A percentile compares a stretch with the other conserved stretches of the same genome.
These are phyloP conservation scores for Penicillium alfredii DNA, from an alignment of 495 filamentous ascomycete genomes.

Conservation along the genomic window DNA sequence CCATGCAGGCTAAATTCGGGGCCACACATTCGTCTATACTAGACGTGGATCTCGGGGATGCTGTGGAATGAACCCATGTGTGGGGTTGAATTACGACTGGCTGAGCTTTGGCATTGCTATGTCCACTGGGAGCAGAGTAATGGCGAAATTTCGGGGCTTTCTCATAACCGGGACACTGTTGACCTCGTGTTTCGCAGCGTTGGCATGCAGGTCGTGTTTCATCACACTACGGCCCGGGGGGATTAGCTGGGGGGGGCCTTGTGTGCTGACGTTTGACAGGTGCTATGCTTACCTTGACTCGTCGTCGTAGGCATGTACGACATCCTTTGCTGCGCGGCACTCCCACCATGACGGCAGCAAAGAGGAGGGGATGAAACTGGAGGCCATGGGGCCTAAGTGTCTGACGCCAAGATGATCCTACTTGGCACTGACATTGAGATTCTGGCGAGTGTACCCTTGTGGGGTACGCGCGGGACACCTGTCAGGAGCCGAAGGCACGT, in stretches of 20 bases:
- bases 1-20: slow-evolving; percentile 12
- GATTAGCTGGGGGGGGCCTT: background rate
- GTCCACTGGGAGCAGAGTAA: background rate
- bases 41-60: background rate
- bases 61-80: background rate
- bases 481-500: too few relatives aligned
- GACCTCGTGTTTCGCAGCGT: slow-evolving; percentile 22
- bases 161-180: slow-evolving; percentile 28
- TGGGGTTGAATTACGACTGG: background rate
- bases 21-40: slow-evolving; percentile 13
- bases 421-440: too few relatives aligned
- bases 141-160: slow-evolving; percentile 16
- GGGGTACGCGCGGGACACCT: too few relatives aligned
- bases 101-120: background rate
- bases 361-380: background rate
- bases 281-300: slow-evolving; percentile 22
- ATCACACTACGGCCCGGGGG: slow-evolving; percentile 30
- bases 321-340: slow-evolving; percentile 36
- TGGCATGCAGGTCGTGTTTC: slow-evolving; percentile 19
- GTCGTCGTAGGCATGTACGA: slow-evolving; percentile 25
- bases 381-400: too few relatives aligned
- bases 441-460: too few relatives aligned
- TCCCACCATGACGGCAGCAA: slow-evolving; percentile 29
- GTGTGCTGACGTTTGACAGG: background rate
- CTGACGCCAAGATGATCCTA: too few relatives aligned